phyloP scores from a whole-genome alignment of 306 rosid species.

The Cicer yamashitae region DNA sequence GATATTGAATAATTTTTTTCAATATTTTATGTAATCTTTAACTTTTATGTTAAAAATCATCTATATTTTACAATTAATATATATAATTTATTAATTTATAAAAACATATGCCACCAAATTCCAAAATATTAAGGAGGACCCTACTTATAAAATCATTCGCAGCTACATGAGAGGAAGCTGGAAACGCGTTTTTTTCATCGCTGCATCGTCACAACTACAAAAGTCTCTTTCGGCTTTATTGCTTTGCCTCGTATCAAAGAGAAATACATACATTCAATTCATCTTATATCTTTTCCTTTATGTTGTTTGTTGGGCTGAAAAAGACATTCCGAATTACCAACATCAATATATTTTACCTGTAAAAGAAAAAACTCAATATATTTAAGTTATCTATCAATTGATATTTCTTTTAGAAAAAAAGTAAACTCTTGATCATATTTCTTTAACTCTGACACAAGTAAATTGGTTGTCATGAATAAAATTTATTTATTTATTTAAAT shows the following conservation, averaged over 20 bases:
- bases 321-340: neutral
- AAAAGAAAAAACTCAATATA: neutral
- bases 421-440: too few relatives aligned
- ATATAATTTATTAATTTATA: too few relatives aligned
- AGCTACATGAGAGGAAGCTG: neutral
- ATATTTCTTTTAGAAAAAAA: neutral
- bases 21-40: too few relatives aligned
- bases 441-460: neutral
- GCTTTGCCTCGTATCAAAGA: neutral
- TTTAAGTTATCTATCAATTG: neutral
- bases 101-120: too few relatives aligned
- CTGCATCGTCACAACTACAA: conserved; percentile 2
- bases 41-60: too few relatives aligned
- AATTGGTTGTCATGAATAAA: neutral
- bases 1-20: too few relatives aligned
- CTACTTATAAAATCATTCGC: neutral
- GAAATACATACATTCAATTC: neutral
- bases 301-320: neutral
- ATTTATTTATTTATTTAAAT: too few relatives aligned
- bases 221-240: conserved; percentile 32
- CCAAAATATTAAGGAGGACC: too few relatives aligned
- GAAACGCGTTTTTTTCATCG: conserved; percentile 33
- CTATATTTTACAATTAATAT: too few relatives aligned
- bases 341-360: neutral
- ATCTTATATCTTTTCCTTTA: neutral